These are phyloP conservation scores for Multifurca ochricompacta DNA, from an alignment of 768 basidiomycete genomes.

Conservation along the genomic window DNA sequence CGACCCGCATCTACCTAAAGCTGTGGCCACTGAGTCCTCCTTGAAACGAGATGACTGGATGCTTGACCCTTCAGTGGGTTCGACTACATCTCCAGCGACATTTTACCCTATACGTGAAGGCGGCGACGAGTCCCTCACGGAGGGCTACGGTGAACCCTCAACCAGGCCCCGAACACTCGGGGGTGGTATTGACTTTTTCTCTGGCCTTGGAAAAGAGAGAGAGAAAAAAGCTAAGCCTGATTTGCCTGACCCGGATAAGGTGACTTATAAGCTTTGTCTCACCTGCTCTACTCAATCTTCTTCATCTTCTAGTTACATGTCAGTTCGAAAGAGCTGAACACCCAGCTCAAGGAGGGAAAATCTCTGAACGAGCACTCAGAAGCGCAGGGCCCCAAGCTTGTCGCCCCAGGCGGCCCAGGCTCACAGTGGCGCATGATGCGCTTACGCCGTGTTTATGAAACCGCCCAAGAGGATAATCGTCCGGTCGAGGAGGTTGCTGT, in stretches of 20 bases:
- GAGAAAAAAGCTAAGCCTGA: constrained; percentile 55
- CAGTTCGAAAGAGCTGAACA: constrained; percentile 57
- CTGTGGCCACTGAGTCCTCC: constrained; percentile 38
- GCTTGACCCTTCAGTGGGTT: constrained; percentile 42
- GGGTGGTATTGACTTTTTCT: constrained; percentile 83
- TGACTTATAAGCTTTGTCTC: constrained; percentile 25
- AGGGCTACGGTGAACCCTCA: constrained; percentile 53
- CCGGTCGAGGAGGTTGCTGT: constrained; percentile 71
- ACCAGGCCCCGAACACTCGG: constrained; percentile 38
- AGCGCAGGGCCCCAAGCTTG: constrained; percentile 38
- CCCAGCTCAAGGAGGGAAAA: constrained; percentile 41
- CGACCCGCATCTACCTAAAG: constrained; percentile 41
- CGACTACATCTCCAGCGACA: constrained; percentile 23
- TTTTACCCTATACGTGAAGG: constrained; percentile 21
- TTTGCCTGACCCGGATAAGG: constrained; percentile 65
- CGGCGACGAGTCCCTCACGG: constrained; percentile 49
- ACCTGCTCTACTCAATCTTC: not conserved
- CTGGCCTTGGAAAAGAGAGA: constrained; percentile 71
- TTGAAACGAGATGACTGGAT: constrained; percentile 86
- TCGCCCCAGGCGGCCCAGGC: constrained; percentile 82
- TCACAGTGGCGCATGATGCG: constrained; percentile 99
- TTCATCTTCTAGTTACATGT: constrained; percentile 43
- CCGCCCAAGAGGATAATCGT: constrained; percentile 75
- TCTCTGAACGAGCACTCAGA: constrained; percentile 34
- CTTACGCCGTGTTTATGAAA: constrained; percentile 80